phyloP scores from a whole-genome alignment of 2,329 filamentous ascomycete species.

The Parasarocladium wereldwijsianum region DNA sequence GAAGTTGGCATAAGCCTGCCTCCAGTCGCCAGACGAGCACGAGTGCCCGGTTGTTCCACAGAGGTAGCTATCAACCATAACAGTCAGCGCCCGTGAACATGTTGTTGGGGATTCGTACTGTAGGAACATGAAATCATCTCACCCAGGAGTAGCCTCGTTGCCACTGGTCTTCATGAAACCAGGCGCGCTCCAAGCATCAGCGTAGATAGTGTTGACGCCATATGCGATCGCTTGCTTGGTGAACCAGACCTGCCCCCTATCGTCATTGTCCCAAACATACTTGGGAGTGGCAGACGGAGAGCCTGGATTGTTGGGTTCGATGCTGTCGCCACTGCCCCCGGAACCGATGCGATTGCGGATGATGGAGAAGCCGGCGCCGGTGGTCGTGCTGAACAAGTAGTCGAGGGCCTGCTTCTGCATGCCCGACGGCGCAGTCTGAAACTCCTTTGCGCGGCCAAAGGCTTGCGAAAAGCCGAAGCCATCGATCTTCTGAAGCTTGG shows the following conservation, averaged over 20 bases:
- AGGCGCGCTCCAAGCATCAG: constrained; percentile 30
- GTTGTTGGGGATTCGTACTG: too few relatives aligned
- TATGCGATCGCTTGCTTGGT: constrained; percentile 29
- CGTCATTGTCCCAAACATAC: constrained; percentile 30
- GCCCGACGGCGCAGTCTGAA: constrained; percentile 17
- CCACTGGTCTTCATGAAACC: constrained; percentile 33
- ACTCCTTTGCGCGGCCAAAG: constrained; percentile 26
- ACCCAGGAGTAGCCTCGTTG: constrained; percentile 14
- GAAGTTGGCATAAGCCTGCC: constrained; percentile 32
- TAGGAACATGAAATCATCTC: constrained; percentile 2
- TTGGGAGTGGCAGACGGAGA: constrained; percentile 21
- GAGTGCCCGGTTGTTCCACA: constrained; percentile 23
- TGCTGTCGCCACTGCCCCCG: constrained; percentile 16
- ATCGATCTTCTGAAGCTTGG: constrained; percentile 20
- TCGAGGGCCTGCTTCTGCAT: constrained; percentile 24
- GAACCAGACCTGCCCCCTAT: constrained; percentile 35
- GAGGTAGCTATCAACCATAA: constrained; percentile 10
- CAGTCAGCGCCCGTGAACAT: constrained; percentile 1
- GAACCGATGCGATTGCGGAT: constrained; percentile 33
- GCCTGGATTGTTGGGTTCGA: constrained; percentile 27
- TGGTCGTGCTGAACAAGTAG: constrained; percentile 26
- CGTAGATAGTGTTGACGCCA: constrained; percentile 23
- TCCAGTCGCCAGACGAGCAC: constrained; percentile 28
- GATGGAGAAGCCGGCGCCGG: constrained; percentile 33
- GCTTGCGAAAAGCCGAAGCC: constrained; percentile 34